These are phyloP conservation scores for Ceratopteris richardii DNA, from an alignment of 75 land plant species.

Conservation along the genomic window DNA sequence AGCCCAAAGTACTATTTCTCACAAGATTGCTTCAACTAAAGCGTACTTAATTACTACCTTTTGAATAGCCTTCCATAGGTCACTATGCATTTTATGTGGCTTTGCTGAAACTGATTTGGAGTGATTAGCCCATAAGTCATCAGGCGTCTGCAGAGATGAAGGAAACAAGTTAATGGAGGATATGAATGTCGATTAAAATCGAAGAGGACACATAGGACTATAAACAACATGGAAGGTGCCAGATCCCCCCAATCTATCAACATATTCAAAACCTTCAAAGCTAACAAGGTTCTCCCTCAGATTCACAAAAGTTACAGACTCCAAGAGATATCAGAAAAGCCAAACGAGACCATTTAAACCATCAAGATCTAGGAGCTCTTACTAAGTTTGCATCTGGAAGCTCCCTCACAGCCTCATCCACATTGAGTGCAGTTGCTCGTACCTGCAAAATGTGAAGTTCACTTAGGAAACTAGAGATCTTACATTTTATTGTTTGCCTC, in stretches of 20 bases:
- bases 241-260: no score
- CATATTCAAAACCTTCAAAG: no score
- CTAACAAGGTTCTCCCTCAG: no score
- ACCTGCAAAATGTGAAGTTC: slow-evolving; percentile 40
- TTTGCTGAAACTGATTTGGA: slow-evolving; percentile 66
- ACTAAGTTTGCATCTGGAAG: slow-evolving; percentile 99
- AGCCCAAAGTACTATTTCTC: neutral
- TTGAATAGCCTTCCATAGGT: slow-evolving; percentile 72
- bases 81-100: slow-evolving; percentile 65
- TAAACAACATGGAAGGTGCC: no score
- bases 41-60: slow-evolving; percentile 42
- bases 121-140: slow-evolving; percentile 84
- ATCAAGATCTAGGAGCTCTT: slow-evolving; percentile 15
- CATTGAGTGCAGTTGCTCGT: slow-evolving; percentile 87
- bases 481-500: slow-evolving; percentile 1
- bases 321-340: no score
- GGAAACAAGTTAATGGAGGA: neutral
- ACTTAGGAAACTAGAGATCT: neutral
- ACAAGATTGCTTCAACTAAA: no score
- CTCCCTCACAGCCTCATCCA: slow-evolving; percentile 89
- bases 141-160: slow-evolving; percentile 55
- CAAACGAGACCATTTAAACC: slow-evolving; percentile 3
- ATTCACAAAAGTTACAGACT: no score
- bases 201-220: no score
- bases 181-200: no score